phyloP scores from a whole-genome alignment of 2,329 filamentous ascomycete species.

The Camillea tinctor region DNA sequence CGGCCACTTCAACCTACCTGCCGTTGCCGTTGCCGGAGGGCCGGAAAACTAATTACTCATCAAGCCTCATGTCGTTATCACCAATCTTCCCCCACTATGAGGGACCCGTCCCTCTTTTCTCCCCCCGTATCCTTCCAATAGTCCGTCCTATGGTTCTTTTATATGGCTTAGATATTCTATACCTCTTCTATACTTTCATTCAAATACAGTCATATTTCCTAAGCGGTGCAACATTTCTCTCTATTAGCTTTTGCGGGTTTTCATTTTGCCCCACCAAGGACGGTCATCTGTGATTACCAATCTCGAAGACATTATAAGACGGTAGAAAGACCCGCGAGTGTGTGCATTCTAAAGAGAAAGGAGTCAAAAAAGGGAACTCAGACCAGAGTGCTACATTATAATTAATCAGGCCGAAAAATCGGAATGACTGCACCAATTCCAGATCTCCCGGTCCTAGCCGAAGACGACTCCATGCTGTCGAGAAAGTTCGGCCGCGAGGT shows the following conservation, averaged over 20 bases:
- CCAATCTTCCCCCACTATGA: neutral
- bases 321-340: neutral
- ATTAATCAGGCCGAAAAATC: neutral
- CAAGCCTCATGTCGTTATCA: neutral
- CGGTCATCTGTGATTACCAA: neutral
- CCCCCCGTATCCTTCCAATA: neutral
- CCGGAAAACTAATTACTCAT: neutral
- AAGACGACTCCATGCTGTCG: conserved; percentile 66
- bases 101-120: neutral
- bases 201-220: too few species aligned
- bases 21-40: neutral
- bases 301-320: neutral
- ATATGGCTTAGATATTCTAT: neutral
- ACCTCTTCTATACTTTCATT: neutral
- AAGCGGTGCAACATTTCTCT: neutral
- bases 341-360: neutral
- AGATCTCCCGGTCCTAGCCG: conserved; percentile 42
- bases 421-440: conserved; percentile 39
- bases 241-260: neutral
- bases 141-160: neutral
- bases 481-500: conserved; percentile 77
- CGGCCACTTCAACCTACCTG: neutral
- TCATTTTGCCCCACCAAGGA: neutral
- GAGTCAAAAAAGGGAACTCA: neutral
- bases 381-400: neutral